These are phyloP conservation scores for Symbiotaphrina buchneri DNA, from an alignment of 495 filamentous ascomycete genomes.

Conservation along the genomic window DNA sequence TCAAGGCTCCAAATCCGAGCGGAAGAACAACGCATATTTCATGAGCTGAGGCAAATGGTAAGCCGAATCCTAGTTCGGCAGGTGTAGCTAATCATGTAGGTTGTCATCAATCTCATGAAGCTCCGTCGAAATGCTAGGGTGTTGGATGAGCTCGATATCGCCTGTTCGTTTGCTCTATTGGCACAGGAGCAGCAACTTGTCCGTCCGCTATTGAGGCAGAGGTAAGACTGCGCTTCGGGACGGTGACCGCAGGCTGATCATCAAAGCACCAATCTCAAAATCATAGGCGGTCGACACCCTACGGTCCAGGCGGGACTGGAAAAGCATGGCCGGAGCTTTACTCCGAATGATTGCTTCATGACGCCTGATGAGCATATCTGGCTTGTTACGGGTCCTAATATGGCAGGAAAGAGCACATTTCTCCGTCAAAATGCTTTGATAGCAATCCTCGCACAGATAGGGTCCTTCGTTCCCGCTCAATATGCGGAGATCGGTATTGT, in stretches of 20 bases:
- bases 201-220: slow-evolving; percentile 46
- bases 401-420: slow-evolving; percentile 94
- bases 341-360: slow-evolving; percentile 69
- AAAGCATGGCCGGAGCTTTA: slow-evolving; percentile 63
- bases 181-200: slow-evolving; percentile 50
- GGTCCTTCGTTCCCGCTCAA: slow-evolving; percentile 74
- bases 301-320: slow-evolving; percentile 68
- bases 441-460: slow-evolving; percentile 76
- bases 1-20: slow-evolving; percentile 47
- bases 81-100: slow-evolving; percentile 13
- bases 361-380: slow-evolving; percentile 47
- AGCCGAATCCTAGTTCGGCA: too few relatives aligned
- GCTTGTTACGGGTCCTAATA: slow-evolving; percentile 96
- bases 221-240: slow-evolving; percentile 1
- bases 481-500: slow-evolving; percentile 71
- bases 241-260: slow-evolving; percentile 1
- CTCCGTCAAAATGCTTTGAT: slow-evolving; percentile 88
- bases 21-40: slow-evolving; percentile 61
- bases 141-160: slow-evolving; percentile 80
- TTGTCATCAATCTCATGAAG: slow-evolving; percentile 55
- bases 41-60: slow-evolving; percentile 32
- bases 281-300: slow-evolving; percentile 70
- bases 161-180: slow-evolving; percentile 52
- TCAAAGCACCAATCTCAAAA: slow-evolving; percentile 24
- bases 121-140: slow-evolving; percentile 73